Evolutionary conservation across 2,329 filamentous ascomycete genomes (phyloP).

Genomic region (Colletotrichum tofieldiae): DNA sequence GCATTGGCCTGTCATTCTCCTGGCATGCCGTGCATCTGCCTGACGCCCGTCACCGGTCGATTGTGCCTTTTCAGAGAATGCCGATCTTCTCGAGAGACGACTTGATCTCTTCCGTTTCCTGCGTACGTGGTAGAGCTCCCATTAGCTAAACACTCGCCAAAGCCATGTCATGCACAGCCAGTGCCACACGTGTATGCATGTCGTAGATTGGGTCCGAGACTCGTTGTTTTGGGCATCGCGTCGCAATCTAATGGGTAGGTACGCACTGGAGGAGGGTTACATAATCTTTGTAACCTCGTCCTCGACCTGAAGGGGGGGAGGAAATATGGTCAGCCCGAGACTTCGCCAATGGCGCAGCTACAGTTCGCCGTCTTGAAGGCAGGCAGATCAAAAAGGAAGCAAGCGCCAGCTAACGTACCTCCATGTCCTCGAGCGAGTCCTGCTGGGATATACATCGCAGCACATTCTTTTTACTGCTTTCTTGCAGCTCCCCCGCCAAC

Average conservation of each 20-base stretch:
- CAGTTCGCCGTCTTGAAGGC: conserved; percentile 22
- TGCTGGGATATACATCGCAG: conserved; percentile 96
- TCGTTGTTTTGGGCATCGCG: conserved; percentile 20
- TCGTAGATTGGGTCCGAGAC: conserved; percentile 24
- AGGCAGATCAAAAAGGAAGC: conserved; percentile 1
- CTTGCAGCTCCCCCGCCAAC: conserved; percentile 95
- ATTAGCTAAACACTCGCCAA: conserved; percentile 46
- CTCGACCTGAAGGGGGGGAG: conserved; percentile 76
- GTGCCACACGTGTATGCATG: conserved; percentile 16
- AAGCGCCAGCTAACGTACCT: conserved; percentile 77
- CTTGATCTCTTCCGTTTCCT: conserved; percentile 56
- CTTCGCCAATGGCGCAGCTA: conserved; percentile 39
- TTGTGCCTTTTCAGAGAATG: conserved; percentile 56
- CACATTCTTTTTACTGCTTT: conserved; percentile 99
- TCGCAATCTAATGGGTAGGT: conserved; percentile 35
- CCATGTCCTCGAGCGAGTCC: conserved; percentile 98
- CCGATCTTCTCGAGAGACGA: conserved; percentile 57
- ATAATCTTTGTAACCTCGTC: conserved; percentile 93
- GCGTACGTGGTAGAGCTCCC: conserved; percentile 44
- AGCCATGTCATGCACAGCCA: conserved; percentile 20
- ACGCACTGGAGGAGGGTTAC: conserved; percentile 63
- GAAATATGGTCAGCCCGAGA: conserved; percentile 65
- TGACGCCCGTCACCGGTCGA: neutral
- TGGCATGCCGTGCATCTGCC: conserved; percentile 14
- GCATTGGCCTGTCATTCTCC: conserved; percentile 1